These are phyloP conservation scores for Penicillium daleae DNA, from an alignment of 495 filamentous ascomycete genomes.

Conservation along the genomic window DNA sequence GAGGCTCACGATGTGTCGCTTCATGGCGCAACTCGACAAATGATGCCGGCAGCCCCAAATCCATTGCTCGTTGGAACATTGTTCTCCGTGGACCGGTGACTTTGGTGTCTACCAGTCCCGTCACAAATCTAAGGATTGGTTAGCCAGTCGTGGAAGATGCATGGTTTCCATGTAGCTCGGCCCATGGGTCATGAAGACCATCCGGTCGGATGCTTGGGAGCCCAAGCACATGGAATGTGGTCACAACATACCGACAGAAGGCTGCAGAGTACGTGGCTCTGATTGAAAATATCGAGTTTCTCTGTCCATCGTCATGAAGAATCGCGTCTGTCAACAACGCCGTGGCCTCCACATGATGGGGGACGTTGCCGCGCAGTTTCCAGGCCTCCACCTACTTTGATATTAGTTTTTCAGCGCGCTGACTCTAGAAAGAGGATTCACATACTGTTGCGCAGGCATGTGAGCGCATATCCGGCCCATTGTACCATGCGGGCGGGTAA, in stretches of 20 bases:
- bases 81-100: constrained; percentile 68
- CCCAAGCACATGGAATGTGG: not conserved
- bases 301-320: constrained; percentile 63
- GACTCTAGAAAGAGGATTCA: not conserved
- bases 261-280: constrained; percentile 61
- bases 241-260: constrained; percentile 57
- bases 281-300: constrained; percentile 56
- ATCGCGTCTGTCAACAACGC: constrained; percentile 75
- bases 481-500: constrained; percentile 53
- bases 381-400: constrained; percentile 51
- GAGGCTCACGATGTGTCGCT: constrained; percentile 85
- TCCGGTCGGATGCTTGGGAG: not conserved
- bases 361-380: constrained; percentile 72
- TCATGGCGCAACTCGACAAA: constrained; percentile 92
- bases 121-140: constrained; percentile 72
- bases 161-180: not conserved
- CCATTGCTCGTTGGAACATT: constrained; percentile 82
- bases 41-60: constrained; percentile 74
- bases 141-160: constrained; percentile 9
- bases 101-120: constrained; percentile 78
- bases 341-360: constrained; percentile 81
- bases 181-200: not conserved
- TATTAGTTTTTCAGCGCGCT: constrained; percentile 12
- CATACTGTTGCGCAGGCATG: constrained; percentile 53
- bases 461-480: constrained; percentile 44